Base-by-base conservation (phyloP, 805 yeast species). In the Teunomyces aglyptinius region DNA sequence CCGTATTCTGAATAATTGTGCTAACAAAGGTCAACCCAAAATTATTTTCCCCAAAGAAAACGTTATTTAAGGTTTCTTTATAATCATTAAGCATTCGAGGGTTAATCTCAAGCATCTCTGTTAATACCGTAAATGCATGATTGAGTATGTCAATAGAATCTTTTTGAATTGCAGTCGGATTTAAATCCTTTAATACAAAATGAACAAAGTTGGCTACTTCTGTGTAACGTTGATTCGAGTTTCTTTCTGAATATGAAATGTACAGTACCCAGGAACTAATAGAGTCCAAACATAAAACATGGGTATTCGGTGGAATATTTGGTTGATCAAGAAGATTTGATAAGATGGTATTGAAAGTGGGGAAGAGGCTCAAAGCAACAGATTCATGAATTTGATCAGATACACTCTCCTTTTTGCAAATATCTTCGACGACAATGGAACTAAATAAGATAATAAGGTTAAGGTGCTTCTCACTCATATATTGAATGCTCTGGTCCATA, bases 351-450 rank as follows among this genome's bases (percentile, higher is more conserved):
- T 47, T 46, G 19, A 58, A 42, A 12, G 55, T 51, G 1, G 62
- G 58, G 48, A 68, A 77, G 0, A 78, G 31, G 10, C 64, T 48
- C 0, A 55, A 49, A 24, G 68, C 73, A 1, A 81, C 62, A 1
- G 56, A 38, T 13, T 62, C 57, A 54, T 81, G 82, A 12, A 77
- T 47, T 3, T 59, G 58, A 1, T 58, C 47, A 1, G 63, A 49
- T 47, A 46, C 47, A 19, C 42, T 44, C 6, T 51, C 68, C 49
- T 57, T 58, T 49, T 75, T 78, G 28, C 67, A 54, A 8, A 77
- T 53, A 44, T 83, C 87, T 51, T 82, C 87, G 1, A 72, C 75
- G 0, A 80, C 48, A 6, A 77, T 77, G 10, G 82, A 68, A 3
- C 75, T 63, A 38, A 78, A 73, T 1, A 61, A 44, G 15, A 67